Evolutionary conservation across 768 basidiomycete species (phyloP).

Genomic region (Boletus subcaerulescens): DNA sequence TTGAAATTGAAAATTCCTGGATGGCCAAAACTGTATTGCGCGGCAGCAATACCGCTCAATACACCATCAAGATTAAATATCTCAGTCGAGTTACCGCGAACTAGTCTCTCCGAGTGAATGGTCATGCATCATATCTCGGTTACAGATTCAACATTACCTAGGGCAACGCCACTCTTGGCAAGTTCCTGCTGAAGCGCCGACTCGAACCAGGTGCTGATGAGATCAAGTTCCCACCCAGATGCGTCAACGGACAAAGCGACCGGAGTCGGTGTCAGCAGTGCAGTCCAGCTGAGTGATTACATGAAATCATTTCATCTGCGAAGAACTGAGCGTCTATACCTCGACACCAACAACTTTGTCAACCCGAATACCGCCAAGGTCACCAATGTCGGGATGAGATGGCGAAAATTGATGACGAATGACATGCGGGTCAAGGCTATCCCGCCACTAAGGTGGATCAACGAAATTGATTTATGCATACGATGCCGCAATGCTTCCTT

Average conservation of each 20-base stretch:
- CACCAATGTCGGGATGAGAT: not conserved
- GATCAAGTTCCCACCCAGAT: conserved; percentile 6
- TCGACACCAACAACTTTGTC: conserved; percentile 13
- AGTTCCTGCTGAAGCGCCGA: not conserved
- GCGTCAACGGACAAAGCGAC: not conserved
- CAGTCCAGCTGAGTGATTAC: conserved; percentile 7
- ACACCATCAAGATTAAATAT: conserved; percentile 7
- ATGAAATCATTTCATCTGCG: not conserved
- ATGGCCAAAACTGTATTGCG: conserved; percentile 5
- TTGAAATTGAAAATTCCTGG: conserved; percentile 15
- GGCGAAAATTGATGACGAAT: not conserved
- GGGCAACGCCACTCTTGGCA: not conserved
- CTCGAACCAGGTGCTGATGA: conserved; percentile 5
- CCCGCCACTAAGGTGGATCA: conserved; percentile 9
- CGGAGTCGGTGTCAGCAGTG: conserved; percentile 7
- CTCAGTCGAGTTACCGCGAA: conserved; percentile 10
- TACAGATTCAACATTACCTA: not conserved
- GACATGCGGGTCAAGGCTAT: conserved; percentile 5
- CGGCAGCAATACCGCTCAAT: conserved; percentile 15
- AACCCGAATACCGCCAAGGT: conserved; percentile 6
- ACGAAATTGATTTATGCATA: conserved; percentile 8
- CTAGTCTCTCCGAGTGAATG: not conserved
- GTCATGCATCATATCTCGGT: not conserved
- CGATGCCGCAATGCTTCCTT: conserved; percentile 17
- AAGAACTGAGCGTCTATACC: not conserved